Conservation (phyloP, 306 rosid species). For the Vigna reflexopilosa region DNA sequence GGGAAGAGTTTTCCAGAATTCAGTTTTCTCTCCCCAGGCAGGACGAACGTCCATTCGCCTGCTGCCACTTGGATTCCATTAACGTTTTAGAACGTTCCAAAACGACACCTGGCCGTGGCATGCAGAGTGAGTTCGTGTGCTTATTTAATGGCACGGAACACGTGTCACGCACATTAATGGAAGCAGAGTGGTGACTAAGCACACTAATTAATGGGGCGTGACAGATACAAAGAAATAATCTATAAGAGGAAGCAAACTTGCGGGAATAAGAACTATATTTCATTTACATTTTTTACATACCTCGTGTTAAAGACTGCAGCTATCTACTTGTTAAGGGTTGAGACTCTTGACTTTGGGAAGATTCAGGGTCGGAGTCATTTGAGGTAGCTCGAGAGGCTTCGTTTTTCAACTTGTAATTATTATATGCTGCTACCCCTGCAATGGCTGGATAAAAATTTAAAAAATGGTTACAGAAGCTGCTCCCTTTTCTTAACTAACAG, state of each 20-base stretch:
- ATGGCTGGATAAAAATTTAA: slow-evolving; percentile 70
- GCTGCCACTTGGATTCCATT: too few relatives aligned
- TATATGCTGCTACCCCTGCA: slow-evolving; percentile 96
- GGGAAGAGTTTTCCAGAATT: too few relatives aligned
- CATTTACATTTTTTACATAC: slow-evolving; percentile 48
- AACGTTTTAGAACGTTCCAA: too few relatives aligned
- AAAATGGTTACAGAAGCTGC: slow-evolving; percentile 24
- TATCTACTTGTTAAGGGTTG: slow-evolving; percentile 62
- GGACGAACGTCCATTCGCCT: too few relatives aligned
- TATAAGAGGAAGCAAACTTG: slow-evolving; percentile 25
- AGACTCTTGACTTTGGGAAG: slow-evolving; percentile 51
- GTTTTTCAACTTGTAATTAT: slow-evolving; percentile 80
- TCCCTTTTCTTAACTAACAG: slow-evolving; percentile 15
- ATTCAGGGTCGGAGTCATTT: slow-evolving; percentile 54
- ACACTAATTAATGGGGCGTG: too few relatives aligned
- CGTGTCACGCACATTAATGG: too few relatives aligned
- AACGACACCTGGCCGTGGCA: too few relatives aligned
- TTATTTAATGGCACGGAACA: too few relatives aligned
- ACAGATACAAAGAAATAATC: slow-evolving; percentile 9
- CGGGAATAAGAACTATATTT: slow-evolving; percentile 9
- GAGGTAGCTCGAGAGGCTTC: slow-evolving; percentile 66
- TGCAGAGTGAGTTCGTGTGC: too few relatives aligned
- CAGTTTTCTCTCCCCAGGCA: too few relatives aligned
- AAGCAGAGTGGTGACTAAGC: too few relatives aligned
- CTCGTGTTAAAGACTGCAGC: slow-evolving; percentile 48